Conservation (phyloP, 345 rosid species). For the Lagerstroemia speciosa region DNA sequence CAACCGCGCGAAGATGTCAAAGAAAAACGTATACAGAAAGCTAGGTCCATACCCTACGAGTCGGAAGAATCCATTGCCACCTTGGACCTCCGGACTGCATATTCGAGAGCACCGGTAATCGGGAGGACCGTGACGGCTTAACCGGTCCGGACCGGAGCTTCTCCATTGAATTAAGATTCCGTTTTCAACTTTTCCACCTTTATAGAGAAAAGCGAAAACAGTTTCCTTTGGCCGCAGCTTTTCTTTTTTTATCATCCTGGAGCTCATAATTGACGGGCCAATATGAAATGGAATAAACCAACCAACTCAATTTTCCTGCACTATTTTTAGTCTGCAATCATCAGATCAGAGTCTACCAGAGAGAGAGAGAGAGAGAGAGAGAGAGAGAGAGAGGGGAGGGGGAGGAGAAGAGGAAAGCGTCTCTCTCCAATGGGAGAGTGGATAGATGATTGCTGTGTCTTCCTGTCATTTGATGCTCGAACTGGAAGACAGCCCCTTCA, state of each 20-base stretch:
- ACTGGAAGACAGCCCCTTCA: constrained; percentile 15
- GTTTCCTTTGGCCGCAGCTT: background rate
- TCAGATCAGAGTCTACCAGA: background rate
- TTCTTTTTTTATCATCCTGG: background rate
- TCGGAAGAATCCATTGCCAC: no score
- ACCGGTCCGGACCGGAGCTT: background rate
- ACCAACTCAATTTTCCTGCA: background rate
- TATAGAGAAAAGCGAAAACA: background rate
- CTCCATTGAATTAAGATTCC: background rate
- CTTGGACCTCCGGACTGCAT: no score
- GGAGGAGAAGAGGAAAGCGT: background rate
- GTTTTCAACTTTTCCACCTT: background rate
- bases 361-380: background rate
- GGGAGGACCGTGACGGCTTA: background rate
- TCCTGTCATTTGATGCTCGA: constrained; percentile 18
- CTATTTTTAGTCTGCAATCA: background rate
- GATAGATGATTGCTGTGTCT: constrained; percentile 10
- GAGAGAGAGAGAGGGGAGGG: background rate
- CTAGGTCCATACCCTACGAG: no score
- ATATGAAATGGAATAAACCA: background rate
- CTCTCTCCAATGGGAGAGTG: constrained; percentile 16
- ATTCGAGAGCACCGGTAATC: background rate
- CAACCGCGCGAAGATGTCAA: no score
- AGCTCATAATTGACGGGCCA: background rate
- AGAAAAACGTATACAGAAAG: no score